Percentiles rank a stretch among this genome's conserved stretches.
phyloP scores from a whole-genome alignment of 2,329 filamentous ascomycete species.

The Neonectria hederae region DNA sequence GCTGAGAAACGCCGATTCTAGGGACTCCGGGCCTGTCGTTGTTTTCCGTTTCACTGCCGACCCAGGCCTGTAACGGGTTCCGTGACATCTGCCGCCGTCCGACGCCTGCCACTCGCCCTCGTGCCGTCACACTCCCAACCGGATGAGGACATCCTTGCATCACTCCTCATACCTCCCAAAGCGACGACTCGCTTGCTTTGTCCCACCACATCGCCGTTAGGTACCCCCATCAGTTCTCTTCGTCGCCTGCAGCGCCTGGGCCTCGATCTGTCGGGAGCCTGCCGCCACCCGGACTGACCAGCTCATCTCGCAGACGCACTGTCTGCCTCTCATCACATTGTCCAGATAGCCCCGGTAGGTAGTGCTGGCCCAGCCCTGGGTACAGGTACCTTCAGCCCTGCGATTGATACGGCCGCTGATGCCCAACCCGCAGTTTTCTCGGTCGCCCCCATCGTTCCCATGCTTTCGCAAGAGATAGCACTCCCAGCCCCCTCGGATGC shows the following conservation, averaged over 20 bases:
- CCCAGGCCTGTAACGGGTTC: conserved; percentile 32
- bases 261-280: conserved; percentile 35
- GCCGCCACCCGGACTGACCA: conserved; percentile 44
- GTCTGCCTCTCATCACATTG: conserved; percentile 41
- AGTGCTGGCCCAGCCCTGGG: conserved; percentile 24
- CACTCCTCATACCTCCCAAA: conserved; percentile 9
- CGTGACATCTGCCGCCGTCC: conserved; percentile 27
- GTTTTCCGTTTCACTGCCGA: conserved; percentile 32
- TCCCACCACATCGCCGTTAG: conserved; percentile 28
- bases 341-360: conserved; percentile 25
- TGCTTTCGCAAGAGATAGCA: conserved; percentile 20
- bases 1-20: conserved; percentile 20
- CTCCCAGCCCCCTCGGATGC: conserved; percentile 14
- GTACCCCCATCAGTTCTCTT: conserved; percentile 29
- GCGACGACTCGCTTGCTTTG: conserved; percentile 17
- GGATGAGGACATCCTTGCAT: conserved; percentile 20
- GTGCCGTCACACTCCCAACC: conserved; percentile 10
- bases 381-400: conserved; percentile 32
- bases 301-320: conserved; percentile 48
- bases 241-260: conserved; percentile 32
- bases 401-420: conserved; percentile 40
- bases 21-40: conserved; percentile 18
- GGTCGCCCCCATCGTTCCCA: conserved; percentile 21
- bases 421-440: conserved; percentile 41
- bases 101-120: conserved; percentile 19